A percentile compares a stretch with the other conserved stretches of the same genome.
Conservation (phyloP, 768 basidiomycete genomes). For the Leccinum variicolor region DNA sequence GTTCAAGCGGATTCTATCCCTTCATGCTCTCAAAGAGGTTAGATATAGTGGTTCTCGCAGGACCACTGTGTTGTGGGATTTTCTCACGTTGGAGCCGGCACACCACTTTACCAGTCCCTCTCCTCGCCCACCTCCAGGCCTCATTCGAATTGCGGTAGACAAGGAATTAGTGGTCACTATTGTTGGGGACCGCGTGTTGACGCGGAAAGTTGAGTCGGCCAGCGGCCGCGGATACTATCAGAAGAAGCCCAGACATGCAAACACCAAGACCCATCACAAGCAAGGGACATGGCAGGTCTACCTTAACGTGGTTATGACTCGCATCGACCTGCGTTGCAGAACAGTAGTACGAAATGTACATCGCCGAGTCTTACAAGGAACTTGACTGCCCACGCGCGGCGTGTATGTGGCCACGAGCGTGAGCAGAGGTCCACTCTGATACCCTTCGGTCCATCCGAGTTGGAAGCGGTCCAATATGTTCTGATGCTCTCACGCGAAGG, state of each 20-base stretch:
- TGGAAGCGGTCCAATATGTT: conserved; percentile 74
- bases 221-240: conserved; percentile 25
- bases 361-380: conserved; percentile 54
- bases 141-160: conserved; percentile 58
- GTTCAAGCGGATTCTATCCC: conserved; percentile 76
- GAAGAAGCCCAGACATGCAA: conserved; percentile 34
- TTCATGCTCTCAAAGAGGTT: conserved; percentile 94
- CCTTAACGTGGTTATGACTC: not conserved
- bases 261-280: conserved; percentile 26
- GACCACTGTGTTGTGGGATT: conserved; percentile 64
- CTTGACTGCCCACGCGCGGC: conserved; percentile 39
- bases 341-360: conserved; percentile 60
- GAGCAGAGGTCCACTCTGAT: conserved; percentile 58
- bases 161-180: conserved; percentile 53
- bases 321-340: conserved; percentile 36
- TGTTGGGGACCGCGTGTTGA: conserved; percentile 59
- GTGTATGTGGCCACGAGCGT: conserved; percentile 44
- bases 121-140: conserved; percentile 35
- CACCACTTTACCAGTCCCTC: conserved; percentile 52
- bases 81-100: conserved; percentile 55
- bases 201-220: conserved; percentile 61
- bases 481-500: conserved; percentile 86
- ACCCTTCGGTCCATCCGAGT: conserved; percentile 67
- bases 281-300: conserved; percentile 47
- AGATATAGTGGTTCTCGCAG: conserved; percentile 47